Evolutionary conservation across 2,329 filamentous ascomycete genomes (phyloP), one percentile per base, ranked within the genome.

Genomic region (Colletotrichum agaves): DNA sequence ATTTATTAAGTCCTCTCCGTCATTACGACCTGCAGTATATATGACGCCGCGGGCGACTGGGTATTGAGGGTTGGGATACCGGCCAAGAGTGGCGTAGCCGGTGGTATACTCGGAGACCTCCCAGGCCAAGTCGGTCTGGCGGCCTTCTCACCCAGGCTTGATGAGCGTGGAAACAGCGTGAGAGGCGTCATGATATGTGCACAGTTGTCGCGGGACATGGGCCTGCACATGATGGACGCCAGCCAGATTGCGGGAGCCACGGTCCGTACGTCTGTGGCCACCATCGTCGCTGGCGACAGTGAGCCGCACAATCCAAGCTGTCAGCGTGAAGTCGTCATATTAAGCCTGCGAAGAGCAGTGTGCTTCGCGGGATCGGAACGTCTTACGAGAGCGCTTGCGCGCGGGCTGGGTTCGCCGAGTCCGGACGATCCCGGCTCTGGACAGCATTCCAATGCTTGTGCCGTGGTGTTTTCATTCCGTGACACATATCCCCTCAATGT

Each of bases 1-100:
- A 78, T 80, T 1, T 75, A 79, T 7, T 79, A 81, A 49, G 78
- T 81, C 0, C 72, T 81, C 2, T 80, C 79, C 8, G 75, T 81
- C 61, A 81, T 81, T 78, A 80, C 79, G 0, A 81, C 79, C 1
- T 81, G 79, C 47, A 78, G 79, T 33, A 81, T 80, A 78, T 81
- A 81, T 12, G 88, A 90, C 69, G 81, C 87, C 17, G 89, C 88
- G 0, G 82, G 90, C 1, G 67, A 90, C 10, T 90, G 93, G 70
- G 85, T 86, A 0, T 84, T 85, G 1, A 84, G 90, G 65, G 87
- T 90, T 3, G 83, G 84, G 33, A 82, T 90, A 49, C 88, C 90
- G 0, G 88, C 82, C 0, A 63, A 73, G 3, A 71, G 75, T 6
- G 82, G 85, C 41, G 73, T 82, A 3, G 74, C 78, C 1, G 75